Percentiles rank a stretch among this genome's conserved stretches.
phyloP scores from a whole-genome alignment of 371 early-diverging fungal genomes.

The Circinella minor region DNA sequence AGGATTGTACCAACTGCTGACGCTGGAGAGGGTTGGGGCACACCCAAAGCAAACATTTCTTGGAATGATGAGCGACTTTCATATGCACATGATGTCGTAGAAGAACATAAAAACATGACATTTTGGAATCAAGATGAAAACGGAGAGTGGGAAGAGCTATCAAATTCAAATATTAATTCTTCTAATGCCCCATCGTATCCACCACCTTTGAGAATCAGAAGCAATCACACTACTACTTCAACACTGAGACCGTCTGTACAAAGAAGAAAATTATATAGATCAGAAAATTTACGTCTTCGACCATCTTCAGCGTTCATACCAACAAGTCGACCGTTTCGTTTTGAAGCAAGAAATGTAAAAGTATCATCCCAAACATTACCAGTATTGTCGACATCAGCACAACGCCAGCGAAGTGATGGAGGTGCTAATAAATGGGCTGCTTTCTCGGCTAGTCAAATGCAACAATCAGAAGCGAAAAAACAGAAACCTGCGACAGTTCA shows the following conservation, averaged over 20 bases:
- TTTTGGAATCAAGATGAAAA: constrained; percentile 32
- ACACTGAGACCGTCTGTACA: neutral
- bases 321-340: neutral
- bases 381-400: neutral
- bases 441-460: neutral
- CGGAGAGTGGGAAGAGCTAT: constrained; percentile 9
- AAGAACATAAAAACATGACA: constrained; percentile 34
- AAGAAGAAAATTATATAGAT: neutral
- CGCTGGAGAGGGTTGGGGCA: constrained; percentile 43
- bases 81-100: constrained; percentile 36
- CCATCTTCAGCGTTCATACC: neutral
- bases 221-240: neutral
- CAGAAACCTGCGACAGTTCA: no score
- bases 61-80: constrained; percentile 46
- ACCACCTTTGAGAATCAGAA: neutral
- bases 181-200: neutral
- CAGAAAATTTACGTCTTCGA: neutral
- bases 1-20: neutral
- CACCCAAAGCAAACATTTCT: constrained; percentile 18
- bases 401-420: neutral
- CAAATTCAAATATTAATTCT: neutral
- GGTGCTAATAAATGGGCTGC: neutral
- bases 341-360: neutral
- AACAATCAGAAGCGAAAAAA: neutral
- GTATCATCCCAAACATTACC: no score